A percentile compares a stretch with the other conserved stretches of the same genome.
phyloP scores from a whole-genome alignment of 1,139 yeast species.

The Nakaseomyces nivariensis region DNA sequence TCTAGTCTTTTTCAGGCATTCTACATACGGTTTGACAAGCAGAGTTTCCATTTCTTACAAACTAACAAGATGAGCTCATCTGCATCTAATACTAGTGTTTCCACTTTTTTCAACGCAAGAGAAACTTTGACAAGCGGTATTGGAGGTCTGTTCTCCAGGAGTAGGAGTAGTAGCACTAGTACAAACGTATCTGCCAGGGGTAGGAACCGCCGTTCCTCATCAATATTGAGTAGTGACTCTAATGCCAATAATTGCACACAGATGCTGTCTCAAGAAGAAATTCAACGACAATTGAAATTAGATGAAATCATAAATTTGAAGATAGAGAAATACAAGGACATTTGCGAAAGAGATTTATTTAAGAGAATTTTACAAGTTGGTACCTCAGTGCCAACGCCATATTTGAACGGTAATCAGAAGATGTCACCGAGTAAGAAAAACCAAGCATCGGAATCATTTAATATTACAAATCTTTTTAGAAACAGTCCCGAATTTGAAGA shows the following conservation, averaged over 20 bases:
- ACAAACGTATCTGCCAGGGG: constrained; percentile 9
- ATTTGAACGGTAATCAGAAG: background rate
- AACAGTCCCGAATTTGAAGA: constrained; percentile 26
- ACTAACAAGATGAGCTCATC: constrained; percentile 2
- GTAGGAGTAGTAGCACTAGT: constrained; percentile 26
- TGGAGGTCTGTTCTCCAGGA: constrained; percentile 29
- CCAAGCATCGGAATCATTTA: constrained; percentile 10
- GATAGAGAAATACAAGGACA: constrained; percentile 25
- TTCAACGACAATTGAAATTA: constrained; percentile 16
- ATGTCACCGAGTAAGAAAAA: background rate
- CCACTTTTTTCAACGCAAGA: constrained; percentile 17
- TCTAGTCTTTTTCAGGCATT: constrained; percentile 46
- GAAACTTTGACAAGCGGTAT: constrained; percentile 27
- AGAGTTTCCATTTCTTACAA: constrained; percentile 20
- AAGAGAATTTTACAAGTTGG: constrained; percentile 25
- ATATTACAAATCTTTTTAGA: constrained; percentile 19
- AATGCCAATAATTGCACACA: constrained; percentile 13
- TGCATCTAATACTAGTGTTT: constrained; percentile 4
- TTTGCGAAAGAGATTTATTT: constrained; percentile 26
- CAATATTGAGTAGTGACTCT: constrained; percentile 24
- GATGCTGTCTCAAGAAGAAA: constrained; percentile 26
- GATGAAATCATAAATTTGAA: constrained; percentile 22
- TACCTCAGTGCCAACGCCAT: constrained; percentile 19
- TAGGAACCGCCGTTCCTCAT: constrained; percentile 21
- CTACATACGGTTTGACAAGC: constrained; percentile 31